Evolutionary conservation across 192 early-diverging fungal genomes (phyloP), one percentile per base, ranked within the genome.

Genomic region (Podila epigama): DNA sequence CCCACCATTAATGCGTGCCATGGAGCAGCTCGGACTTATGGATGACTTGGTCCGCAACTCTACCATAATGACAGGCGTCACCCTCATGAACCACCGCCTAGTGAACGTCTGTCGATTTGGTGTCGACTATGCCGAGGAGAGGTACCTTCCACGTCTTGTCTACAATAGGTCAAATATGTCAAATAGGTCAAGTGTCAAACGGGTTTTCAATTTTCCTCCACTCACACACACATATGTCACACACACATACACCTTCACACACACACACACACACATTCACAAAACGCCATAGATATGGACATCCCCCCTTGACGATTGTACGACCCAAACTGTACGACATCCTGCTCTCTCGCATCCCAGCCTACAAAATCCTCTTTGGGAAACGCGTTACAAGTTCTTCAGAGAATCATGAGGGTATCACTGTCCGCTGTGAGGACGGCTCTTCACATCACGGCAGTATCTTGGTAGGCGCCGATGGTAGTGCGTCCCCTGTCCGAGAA

Each of bases 21-120:
- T 67, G 18, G 65, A 67, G 20, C 35, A 55, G 20, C 65, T 67
- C 12, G 65, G 65, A 16, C 41, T 67, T 11, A 8, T 67, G 42
- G 65, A 67, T 22, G 55, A 67, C 51, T 29, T 67, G 54, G 32
- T 34, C 33, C 41, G 65, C 16, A 29, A 67, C 31, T 59, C 58
- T 0, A 39, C 39, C 10, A 22, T 22, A 9, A 59, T 59, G 58
- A 59, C 37, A 2, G 58, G 58, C 7, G 58, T 59, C 39, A 59
- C 34, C 5, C 22, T 59, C 25, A 16, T 41, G 22, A 36, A 59
- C 37, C 58, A 59, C 22, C 16, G 34, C 25, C 58, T 59, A 1
- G 29, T 11, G 11, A 59, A 40, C 9, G 28, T 59, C 0, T 59
- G 37, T 39, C 36, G 34, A 5, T 16, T 59, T 22, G 27, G 41